Base-by-base conservation (phyloP, 441 rosid genomes). In the Lepidium campestre region DNA sequence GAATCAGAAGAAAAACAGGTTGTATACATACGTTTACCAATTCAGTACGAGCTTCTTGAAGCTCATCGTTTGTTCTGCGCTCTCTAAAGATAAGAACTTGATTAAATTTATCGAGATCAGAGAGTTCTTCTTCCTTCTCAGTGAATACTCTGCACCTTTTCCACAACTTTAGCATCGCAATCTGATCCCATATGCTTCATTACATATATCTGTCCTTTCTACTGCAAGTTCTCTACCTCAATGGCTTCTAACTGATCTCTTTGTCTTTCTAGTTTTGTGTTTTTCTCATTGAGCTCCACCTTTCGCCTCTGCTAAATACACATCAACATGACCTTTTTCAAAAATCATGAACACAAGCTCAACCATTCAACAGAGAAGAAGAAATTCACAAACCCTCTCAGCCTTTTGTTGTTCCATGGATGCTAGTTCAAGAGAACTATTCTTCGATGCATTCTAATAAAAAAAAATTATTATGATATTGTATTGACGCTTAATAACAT, bases 31-130 rank as follows among this genome's bases (percentile, higher is more conserved):
- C 99, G 57, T 73, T 80, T 60, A 91, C 82, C 74, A 93, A 64
- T 74, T 86, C 97, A 74, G 89, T 93, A 25, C 91, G 92, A 65
- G 97, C 94, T 12, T 89, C 96, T 74, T 87, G 92, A 56, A 93
- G 82, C 82, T 93, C 99, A 68, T 89, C 90, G 54, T 88, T 91
- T 80, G 83, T 86, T 77, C 76, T 83, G 1, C 88, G 90, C 69
- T 94, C 96, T 75, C 80, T 81, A 15, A 86, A 81, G 49, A 89
- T 80, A 53, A 94, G 92, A 18, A 85, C 48, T 80, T 91, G 96
- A 82, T 83, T 83, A 56, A 89, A 66, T 22, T 85, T 75, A 27
- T 87, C 88, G 34, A 91, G 44, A 37, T 85, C 86, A 12, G 82
- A 88, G 17, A 85, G 82, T 19, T 91, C 87, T 49, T 54, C 83